Conservation (phyloP, 345 rosid genomes). For the Bruguiera sexangula region DNA sequence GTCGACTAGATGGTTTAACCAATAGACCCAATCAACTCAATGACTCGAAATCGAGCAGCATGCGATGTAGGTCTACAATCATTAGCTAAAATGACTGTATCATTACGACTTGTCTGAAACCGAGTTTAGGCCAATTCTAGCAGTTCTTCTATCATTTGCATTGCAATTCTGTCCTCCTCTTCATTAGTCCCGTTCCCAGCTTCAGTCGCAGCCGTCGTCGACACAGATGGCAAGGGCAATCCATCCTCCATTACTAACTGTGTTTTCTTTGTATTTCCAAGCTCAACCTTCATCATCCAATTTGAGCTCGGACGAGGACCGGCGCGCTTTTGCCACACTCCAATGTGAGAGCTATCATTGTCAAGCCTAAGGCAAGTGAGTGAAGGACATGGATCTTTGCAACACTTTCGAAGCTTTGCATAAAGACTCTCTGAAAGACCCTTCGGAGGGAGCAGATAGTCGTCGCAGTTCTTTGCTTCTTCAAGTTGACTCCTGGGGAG, state of each 20-base stretch:
- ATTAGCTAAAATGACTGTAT: too few species aligned
- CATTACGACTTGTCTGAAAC: too few species aligned
- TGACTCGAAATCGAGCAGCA: too few species aligned
- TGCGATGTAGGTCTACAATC: too few species aligned
- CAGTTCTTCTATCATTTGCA: conserved; percentile 81
- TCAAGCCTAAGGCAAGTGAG: conserved; percentile 72
- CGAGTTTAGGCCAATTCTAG: conserved; percentile 37
- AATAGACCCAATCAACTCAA: too few species aligned
- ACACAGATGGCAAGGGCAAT: conserved; percentile 12
- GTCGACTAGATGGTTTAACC: too few species aligned
- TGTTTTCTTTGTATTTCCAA: conserved; percentile 30
- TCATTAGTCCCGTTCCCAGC: conserved; percentile 12
- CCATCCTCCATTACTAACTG: conserved; percentile 9
- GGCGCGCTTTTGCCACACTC: conserved; percentile 73
- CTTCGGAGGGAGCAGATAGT: conserved; percentile 31
- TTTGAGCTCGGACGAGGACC: conserved; percentile 45
- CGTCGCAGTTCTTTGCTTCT: neutral
- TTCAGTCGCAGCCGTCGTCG: conserved; percentile 16
- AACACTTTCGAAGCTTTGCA: conserved; percentile 52
- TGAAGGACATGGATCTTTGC: conserved; percentile 55
- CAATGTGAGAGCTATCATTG: conserved; percentile 59
- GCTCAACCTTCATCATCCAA: conserved; percentile 74
- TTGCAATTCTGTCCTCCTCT: conserved; percentile 54
- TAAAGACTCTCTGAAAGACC: conserved; percentile 45
- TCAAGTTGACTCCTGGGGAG: conserved; percentile 34